Base-by-base conservation (phyloP, 2,329 filamentous ascomycete species). In the Colletotrichum abscissum region DNA sequence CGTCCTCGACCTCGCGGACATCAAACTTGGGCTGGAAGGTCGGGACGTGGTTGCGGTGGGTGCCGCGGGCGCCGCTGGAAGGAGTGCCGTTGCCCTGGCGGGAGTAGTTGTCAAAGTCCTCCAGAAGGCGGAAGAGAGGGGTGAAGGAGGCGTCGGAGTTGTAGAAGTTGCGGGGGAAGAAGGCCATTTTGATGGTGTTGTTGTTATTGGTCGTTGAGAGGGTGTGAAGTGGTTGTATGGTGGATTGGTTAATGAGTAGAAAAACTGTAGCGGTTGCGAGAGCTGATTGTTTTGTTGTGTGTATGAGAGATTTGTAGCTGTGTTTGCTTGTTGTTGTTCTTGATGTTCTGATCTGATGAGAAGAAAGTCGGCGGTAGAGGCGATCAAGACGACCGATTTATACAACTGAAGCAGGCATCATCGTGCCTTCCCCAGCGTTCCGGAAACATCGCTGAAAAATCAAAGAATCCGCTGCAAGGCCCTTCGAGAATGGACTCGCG, bases 21-120 rank as follows among this genome's bases (percentile, higher is more conserved):
- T 96, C 94, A 79, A 96, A 96, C 83, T 91, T 93, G 67, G 94
- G 94, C 71, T 90, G 88, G 88, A 95, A 95, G 79, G 89, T 85
- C 59, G 85, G 86, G 60, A 88, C 76, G 71, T 77, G 77, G 56
- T 74, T 78, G 68, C 76, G 77, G 64, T 75, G 67, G 22, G 72
- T 74, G 62, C 77, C 76, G 57, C 77, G 73, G 38, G 63, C 30
- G 33, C 42, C 33, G 59, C 77, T 80, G 46, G 76, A 67, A 59
- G 75, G 74, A 42, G 75, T 76, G 19, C 60, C 66, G 12, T 63
- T 59, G 54, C 71, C 75, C 74, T 86, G 83, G 58, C 83, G 84
- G 75, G 83, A 84, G 82, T 91, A 90, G 79, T 82, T 85, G 79
- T 92, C 89, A 76, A 89, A 91, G 82, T 92, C 90, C 77, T 92